Conservation (phyloP, 2,329 filamentous ascomycete genomes). For the Tolypocladium ophioglossoides region DNA sequence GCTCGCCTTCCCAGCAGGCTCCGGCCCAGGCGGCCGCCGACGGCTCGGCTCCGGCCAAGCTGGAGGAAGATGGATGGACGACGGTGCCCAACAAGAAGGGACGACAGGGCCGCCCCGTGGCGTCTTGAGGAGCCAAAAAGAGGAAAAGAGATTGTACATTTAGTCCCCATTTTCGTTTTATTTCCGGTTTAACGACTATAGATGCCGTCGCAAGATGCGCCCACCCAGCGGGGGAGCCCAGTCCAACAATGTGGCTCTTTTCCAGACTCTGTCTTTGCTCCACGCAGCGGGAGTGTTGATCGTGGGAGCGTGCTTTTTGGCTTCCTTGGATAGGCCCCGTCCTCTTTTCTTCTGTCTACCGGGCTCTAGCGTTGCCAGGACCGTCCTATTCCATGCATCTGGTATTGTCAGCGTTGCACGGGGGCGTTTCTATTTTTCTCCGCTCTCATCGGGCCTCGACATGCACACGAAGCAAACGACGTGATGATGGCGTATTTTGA, state of each 20-base stretch:
- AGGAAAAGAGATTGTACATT: conserved; percentile 23
- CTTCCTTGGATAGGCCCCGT: neutral
- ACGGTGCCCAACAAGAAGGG: conserved; percentile 35
- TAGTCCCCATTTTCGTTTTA: conserved; percentile 21
- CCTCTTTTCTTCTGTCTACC: neutral
- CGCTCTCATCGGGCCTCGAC: neutral
- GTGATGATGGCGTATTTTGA: conserved; percentile 11
- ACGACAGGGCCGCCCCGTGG: conserved; percentile 21
- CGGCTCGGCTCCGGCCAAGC: conserved; percentile 22
- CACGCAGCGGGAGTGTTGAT: neutral
- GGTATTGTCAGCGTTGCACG: neutral
- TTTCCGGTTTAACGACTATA: conserved; percentile 24
- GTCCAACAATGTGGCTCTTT: conserved; percentile 5
- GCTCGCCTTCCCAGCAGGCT: conserved; percentile 24
- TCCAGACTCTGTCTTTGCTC: neutral
- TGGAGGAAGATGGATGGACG: conserved; percentile 55
- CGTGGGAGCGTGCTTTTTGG: neutral
- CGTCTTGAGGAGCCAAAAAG: conserved; percentile 10
- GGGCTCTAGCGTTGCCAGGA: neutral
- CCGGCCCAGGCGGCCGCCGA: conserved; percentile 18
- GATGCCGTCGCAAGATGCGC: conserved; percentile 20
- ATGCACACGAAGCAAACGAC: conserved; percentile 7
- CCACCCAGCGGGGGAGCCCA: conserved; percentile 7
- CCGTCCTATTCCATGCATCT: neutral
- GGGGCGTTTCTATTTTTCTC: neutral